Evolutionary conservation across 345 rosid genomes (phyloP).

Genomic region (Brassica juncea): DNA sequence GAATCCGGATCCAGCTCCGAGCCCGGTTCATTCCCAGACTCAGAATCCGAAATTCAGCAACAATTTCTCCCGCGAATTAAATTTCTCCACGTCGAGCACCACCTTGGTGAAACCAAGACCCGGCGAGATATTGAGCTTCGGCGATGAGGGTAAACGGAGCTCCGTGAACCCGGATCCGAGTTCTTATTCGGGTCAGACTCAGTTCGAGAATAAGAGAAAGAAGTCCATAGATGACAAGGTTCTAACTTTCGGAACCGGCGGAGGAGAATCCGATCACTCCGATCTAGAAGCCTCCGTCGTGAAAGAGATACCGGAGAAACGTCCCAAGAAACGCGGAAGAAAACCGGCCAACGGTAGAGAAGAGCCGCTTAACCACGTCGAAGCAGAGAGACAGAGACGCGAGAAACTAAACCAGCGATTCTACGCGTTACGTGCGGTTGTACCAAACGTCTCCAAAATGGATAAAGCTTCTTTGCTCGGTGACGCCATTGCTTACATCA

Average conservation of each 20-base stretch:
- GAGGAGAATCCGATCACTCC: slow-evolving; percentile 85
- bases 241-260: slow-evolving; percentile 55
- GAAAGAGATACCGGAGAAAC: slow-evolving; percentile 78
- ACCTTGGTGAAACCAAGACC: slow-evolving; percentile 65
- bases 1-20: slow-evolving; percentile 39
- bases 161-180: slow-evolving; percentile 37
- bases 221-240: slow-evolving; percentile 62
- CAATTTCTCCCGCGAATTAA: slow-evolving; percentile 56
- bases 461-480: not conserved
- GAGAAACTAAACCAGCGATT: slow-evolving; percentile 96
- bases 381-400: slow-evolving; percentile 32
- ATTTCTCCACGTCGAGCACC: slow-evolving; percentile 67
- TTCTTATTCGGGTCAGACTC: slow-evolving; percentile 54
- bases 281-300: slow-evolving; percentile 93
- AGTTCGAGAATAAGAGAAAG: slow-evolving; percentile 66
- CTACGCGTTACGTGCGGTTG: slow-evolving; percentile 53
- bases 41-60: slow-evolving; percentile 36
- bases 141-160: slow-evolving; percentile 65
- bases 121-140: slow-evolving; percentile 76
- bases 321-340: slow-evolving; percentile 64
- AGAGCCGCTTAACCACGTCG: not conserved
- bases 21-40: slow-evolving; percentile 37
- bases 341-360: not conserved
- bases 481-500: not conserved
- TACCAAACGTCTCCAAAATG: not conserved